Evolutionary conservation across 139 green algal species (phyloP), one percentile per base, ranked within the genome.

Genomic region (Nannochloris sp.): DNA sequence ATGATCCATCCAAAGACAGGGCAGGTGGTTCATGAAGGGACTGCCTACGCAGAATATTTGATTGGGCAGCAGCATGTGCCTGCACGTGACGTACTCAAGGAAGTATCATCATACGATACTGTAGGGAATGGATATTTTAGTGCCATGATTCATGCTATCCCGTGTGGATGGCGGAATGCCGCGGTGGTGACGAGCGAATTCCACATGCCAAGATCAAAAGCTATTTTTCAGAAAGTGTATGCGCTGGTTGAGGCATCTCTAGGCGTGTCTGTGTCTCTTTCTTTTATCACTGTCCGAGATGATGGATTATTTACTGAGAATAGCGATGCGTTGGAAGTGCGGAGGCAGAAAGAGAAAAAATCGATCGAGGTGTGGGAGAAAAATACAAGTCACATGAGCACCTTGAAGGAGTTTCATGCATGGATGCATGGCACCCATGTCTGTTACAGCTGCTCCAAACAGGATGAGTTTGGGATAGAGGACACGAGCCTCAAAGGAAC

Each of bases 121-220:
- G 80, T 90, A 2, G 83, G 86, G 50, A 95, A 95, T 69, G 88
- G 73, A 29, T 95, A 85, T 66, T 95, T 94, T 61, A 67, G 64
- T 3, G 64, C 89, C 4, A 72, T 75, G 37, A 90, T 89, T 50
- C 88, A 95, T 60, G 79, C 83, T 7, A 19, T 95, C 3, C 88
- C 88, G 7, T 70, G 75, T 23, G 71, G 73, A 18, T 95, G 88
- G 88, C 56, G 67, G 58, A 59, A 49, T 29, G 37, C 84, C 3
- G 67, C 70, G 0, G 63, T 90, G 2, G 70, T 92, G 3, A 89
- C 87, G 3, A 81, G 67, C 59, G 70, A 77, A 56, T 95, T 93
- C 70, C 87, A 94, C 73, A 92, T 95, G 85, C 77, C 81, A 1
- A 72, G 87, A 21, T 80, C 70, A 16, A 61, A 49, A 4, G 72